Percentiles rank a stretch among this genome's conserved stretches.
phyloP scores from a whole-genome alignment of 345 rosid species.

The Capsella bursapastoris region DNA sequence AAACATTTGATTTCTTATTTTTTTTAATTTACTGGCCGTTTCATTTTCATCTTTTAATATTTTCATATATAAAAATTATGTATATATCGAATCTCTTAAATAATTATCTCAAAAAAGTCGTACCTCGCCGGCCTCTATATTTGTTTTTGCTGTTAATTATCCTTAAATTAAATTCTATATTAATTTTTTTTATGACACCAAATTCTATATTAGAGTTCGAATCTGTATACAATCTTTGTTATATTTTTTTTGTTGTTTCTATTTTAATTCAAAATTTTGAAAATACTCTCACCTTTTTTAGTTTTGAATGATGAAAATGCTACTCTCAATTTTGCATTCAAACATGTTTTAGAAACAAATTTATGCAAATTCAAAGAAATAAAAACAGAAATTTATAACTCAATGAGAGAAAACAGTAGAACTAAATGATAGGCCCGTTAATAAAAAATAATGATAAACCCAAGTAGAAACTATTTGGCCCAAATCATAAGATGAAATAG shows the following conservation, averaged over 20 bases:
- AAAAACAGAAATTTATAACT: background rate
- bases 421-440: background rate
- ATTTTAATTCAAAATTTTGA: background rate
- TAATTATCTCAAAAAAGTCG: conserved; percentile 40
- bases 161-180: conserved; percentile 6
- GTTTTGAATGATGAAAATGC: conserved; percentile 16
- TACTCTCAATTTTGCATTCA: background rate
- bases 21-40: conserved; percentile 35
- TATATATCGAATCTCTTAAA: conserved; percentile 23
- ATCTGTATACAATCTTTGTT: conserved; percentile 15
- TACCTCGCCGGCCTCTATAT: conserved; percentile 37
- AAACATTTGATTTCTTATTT: background rate
- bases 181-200: background rate
- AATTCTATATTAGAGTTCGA: conserved; percentile 11
- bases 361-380: background rate
- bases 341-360: background rate
- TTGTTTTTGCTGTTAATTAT: conserved; percentile 2
- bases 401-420: background rate
- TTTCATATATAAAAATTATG: background rate
- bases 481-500: background rate
- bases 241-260: background rate
- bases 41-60: conserved; percentile 20
- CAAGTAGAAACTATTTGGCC: background rate
- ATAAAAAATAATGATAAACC: background rate
- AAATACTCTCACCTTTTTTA: background rate